Base-by-base conservation (phyloP, 2,329 filamentous ascomycete genomes). In the Ceratocystis albifundus region DNA sequence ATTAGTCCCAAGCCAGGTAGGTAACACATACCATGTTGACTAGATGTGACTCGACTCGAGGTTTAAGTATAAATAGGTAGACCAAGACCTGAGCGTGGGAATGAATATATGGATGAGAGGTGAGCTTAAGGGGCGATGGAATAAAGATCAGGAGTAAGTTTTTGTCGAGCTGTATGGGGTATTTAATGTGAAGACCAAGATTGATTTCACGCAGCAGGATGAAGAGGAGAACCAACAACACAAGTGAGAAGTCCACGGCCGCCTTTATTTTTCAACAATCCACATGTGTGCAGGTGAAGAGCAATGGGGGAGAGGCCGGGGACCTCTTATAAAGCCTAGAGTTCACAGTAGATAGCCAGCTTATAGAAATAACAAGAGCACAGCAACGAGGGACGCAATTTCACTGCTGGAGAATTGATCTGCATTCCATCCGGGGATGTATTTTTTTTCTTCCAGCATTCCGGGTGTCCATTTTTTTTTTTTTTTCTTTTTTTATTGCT, bases 401-500 rank as follows among this genome's bases (percentile, higher is more conserved):
- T 59, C 55, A 59, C 15, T 59, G 55, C 55, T 36, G 20, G 28
- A 28, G 55, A 59, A 59, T 28, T 59, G 55, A 59, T 59, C 55
- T 59, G 55, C 55, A 59, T 59, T 59, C 55, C 55, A n/a, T 36
- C 28, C n/a, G 53, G 28, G 55, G 55, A 30, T 28, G 15, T 22
- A n/a, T 59, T 59, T 59, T 59, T n/a, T 36, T 25, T 36, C 30
- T 15, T 66, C 65, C 65, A 62, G 22, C 22, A 36, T 30, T 30
- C 30, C 55, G 25, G 50, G 53, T 59, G 64, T 61, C 57, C 55
- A 57, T 59, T 59, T 46, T 32, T 64, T n/a, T 65, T 36, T 22
- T 28, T 64, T 53, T 41, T 7, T 7, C 25, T 50, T n/a, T n/a
- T n/a, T 50, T 55, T 41, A 17, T 55, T 32, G n/a, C n/a, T n/a